Evolutionary conservation across 2,329 filamentous ascomycete species (phyloP).

Genomic region (Aspergillus hortae): DNA sequence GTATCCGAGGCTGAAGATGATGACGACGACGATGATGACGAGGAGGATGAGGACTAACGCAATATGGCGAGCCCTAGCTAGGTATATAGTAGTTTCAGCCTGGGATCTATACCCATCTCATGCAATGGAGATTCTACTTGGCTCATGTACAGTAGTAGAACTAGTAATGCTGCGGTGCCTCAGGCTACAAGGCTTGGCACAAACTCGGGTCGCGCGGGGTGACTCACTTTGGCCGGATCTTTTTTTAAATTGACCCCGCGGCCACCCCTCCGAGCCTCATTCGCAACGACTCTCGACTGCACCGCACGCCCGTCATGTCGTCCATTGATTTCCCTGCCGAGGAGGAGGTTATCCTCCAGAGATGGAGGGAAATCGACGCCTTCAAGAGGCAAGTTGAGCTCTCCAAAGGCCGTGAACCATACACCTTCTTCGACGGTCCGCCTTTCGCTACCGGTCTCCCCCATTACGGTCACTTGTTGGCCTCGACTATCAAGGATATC

Average conservation of each 20-base stretch:
- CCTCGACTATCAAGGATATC: conserved; percentile 95
- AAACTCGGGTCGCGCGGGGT: conserved; percentile 9
- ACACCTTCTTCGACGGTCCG: conserved; percentile 92
- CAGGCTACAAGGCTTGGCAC: neutral
- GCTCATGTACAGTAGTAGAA: neutral
- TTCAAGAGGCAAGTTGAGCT: conserved; percentile 86
- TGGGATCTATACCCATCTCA: neutral
- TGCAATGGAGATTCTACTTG: neutral
- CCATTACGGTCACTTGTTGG: conserved; percentile 74
- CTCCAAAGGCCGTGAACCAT: conserved; percentile 74
- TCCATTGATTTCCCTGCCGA: conserved; percentile 87
- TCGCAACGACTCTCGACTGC: conserved; percentile 16
- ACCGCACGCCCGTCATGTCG: conserved; percentile 53
- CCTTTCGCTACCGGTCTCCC: conserved; percentile 70
- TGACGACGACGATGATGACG: conserved; percentile 55
- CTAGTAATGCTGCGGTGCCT: neutral
- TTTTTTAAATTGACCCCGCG: conserved; percentile 24
- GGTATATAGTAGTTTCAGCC: neutral
- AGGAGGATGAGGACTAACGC: conserved; percentile 25
- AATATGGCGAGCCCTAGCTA: neutral
- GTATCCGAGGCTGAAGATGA: conserved; percentile 76
- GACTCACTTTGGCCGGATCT: conserved; percentile 11
- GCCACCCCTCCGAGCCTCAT: conserved; percentile 15
- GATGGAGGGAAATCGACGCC: conserved; percentile 89
- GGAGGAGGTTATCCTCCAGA: conserved; percentile 77